These are phyloP conservation scores for Aphanoascus verrucosus DNA, from an alignment of 2,329 filamentous ascomycete genomes.

Conservation along the genomic window DNA sequence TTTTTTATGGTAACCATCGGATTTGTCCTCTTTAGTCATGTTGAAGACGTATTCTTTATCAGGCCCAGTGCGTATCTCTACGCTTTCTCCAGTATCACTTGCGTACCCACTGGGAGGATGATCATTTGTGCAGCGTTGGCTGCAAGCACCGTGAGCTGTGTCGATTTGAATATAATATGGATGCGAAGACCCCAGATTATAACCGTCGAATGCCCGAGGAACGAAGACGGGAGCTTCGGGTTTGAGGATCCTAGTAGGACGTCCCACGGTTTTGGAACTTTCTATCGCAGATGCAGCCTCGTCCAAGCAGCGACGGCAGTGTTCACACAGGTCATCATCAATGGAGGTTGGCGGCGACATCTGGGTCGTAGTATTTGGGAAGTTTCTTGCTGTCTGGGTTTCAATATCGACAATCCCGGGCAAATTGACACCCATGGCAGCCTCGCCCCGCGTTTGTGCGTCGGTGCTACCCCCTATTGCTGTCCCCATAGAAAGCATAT, in stretches of 20 bases:
- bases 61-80: slow-evolving; percentile 12
- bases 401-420: background rate
- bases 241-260: slow-evolving; percentile 21
- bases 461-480: background rate
- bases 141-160: background rate
- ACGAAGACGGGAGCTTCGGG: slow-evolving; percentile 35
- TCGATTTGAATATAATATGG: slow-evolving; percentile 6
- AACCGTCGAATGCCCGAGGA: slow-evolving; percentile 18
- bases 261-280: background rate
- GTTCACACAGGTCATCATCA: slow-evolving; percentile 4
- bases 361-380: background rate
- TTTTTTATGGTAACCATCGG: background rate
- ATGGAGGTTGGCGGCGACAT: background rate
- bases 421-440: background rate
- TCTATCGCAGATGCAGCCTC: slow-evolving; percentile 1
- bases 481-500: background rate
- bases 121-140: background rate
- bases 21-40: background rate
- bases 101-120: slow-evolving; percentile 11
- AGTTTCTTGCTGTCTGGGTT: background rate
- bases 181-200: background rate
- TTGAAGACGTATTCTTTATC: background rate
- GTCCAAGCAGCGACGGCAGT: slow-evolving; percentile 1
- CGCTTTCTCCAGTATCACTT: slow-evolving; percentile 14
- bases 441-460: background rate